phyloP scores from a whole-genome alignment of 768 basidiomycete genomes.

The Mycena kentingensis region DNA sequence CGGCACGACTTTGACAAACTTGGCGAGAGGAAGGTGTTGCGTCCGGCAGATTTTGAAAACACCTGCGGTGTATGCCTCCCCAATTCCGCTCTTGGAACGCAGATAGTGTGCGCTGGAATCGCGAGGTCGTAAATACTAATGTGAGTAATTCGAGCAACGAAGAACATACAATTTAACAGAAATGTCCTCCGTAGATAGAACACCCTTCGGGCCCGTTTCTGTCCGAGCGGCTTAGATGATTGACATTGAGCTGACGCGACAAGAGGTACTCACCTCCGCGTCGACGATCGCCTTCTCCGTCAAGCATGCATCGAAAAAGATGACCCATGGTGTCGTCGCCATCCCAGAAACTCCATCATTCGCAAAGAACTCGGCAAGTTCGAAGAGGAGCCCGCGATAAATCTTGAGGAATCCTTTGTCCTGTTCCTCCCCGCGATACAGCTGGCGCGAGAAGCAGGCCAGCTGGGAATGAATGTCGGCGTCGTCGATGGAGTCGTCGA shows the following conservation, averaged over 20 bases:
- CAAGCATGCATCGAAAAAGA: slow-evolving; percentile 1
- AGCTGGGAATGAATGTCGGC: slow-evolving; percentile 3
- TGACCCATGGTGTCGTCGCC: background rate
- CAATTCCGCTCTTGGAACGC: slow-evolving; percentile 1
- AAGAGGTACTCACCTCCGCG: background rate
- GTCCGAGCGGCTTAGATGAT: too few species aligned
- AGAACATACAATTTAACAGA: too few species aligned
- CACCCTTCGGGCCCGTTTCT: too few species aligned
- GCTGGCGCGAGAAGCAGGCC: background rate
- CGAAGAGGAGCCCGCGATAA: slow-evolving; percentile 1
- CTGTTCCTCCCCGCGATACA: slow-evolving; percentile 1
- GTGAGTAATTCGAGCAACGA: too few species aligned
- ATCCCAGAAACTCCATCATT: background rate
- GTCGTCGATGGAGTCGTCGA: slow-evolving; percentile 13
- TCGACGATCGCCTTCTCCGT: slow-evolving; percentile 7
- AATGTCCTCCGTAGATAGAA: too few species aligned
- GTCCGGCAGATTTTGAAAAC: background rate
- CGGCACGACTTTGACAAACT: background rate
- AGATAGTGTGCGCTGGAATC: slow-evolving; percentile 3
- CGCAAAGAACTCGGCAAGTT: slow-evolving; percentile 3
- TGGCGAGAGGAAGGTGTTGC: background rate
- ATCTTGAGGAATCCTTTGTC: slow-evolving; percentile 6
- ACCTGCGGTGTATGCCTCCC: background rate
- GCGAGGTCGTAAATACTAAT: too few species aligned
- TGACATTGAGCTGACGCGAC: too few species aligned